phyloP scores from a whole-genome alignment of 345 rosid species.

The Lepidium aucheri region DNA sequence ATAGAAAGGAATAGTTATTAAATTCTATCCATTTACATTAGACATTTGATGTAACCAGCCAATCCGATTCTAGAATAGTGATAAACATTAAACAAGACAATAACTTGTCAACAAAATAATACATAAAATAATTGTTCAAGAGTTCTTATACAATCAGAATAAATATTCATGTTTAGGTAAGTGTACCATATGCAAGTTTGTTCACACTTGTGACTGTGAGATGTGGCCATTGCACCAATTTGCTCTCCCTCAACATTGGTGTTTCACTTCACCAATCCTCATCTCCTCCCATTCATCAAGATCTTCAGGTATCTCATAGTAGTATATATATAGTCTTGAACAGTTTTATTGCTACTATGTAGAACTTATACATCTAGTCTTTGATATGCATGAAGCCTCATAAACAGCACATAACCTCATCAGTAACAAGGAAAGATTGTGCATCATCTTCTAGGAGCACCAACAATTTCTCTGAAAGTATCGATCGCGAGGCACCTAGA shows the following conservation, averaged over 20 bases:
- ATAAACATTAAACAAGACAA: neutral
- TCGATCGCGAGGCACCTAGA: constrained; percentile 53
- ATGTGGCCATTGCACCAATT: constrained; percentile 91
- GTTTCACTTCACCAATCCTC: constrained; percentile 42
- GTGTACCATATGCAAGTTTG: constrained; percentile 72
- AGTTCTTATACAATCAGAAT: neutral
- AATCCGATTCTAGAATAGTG: neutral
- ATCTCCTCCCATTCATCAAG: constrained; percentile 47
- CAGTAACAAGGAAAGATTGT: constrained; percentile 42
- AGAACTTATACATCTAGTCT: neutral
- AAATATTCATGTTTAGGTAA: constrained; percentile 47
- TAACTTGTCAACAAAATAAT: neutral
- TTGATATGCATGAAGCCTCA: constrained; percentile 31
- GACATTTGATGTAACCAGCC: neutral
- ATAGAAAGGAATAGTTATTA: neutral
- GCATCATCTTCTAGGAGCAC: constrained; percentile 58
- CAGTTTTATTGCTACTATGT: neutral
- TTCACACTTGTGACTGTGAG: constrained; percentile 76
- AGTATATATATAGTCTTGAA: neutral
- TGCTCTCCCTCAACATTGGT: constrained; percentile 79
- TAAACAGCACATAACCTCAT: constrained; percentile 38
- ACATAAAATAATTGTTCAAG: neutral
- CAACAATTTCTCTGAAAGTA: constrained; percentile 32
- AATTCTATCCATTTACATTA: neutral
- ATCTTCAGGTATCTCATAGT: constrained; percentile 46